These are phyloP conservation scores for Boletus edulis DNA, from an alignment of 768 basidiomycete species.

Conservation along the genomic window DNA sequence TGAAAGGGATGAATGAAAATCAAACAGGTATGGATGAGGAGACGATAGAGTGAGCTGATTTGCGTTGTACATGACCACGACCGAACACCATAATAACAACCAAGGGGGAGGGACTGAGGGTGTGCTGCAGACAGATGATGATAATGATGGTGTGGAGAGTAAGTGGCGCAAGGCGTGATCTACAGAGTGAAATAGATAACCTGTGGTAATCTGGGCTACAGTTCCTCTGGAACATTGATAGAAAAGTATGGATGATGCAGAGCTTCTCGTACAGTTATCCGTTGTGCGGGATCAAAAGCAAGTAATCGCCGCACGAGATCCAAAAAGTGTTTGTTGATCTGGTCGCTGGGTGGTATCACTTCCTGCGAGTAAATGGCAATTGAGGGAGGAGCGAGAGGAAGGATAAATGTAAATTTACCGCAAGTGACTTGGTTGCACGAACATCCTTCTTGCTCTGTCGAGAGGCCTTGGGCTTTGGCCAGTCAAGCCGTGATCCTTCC, in stretches of 20 bases:
- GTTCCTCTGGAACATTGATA: slow-evolving; percentile 62
- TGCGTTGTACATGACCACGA: slow-evolving; percentile 39
- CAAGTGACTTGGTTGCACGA: slow-evolving; percentile 72
- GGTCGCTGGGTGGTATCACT: slow-evolving; percentile 77
- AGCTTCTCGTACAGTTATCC: slow-evolving; percentile 86
- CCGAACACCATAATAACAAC: slow-evolving; percentile 37
- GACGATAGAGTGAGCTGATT: slow-evolving; percentile 28
- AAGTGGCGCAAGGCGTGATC: slow-evolving; percentile 27
- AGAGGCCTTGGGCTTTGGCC: slow-evolving; percentile 85
- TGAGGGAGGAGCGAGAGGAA: neutral
- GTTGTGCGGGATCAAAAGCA: slow-evolving; percentile 84
- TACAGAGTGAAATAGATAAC: slow-evolving; percentile 36
- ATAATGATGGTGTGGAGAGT: slow-evolving; percentile 19
- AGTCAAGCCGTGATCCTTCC: slow-evolving; percentile 80
- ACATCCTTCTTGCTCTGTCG: slow-evolving; percentile 95
- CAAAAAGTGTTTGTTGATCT: slow-evolving; percentile 75
- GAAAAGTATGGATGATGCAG: slow-evolving; percentile 86
- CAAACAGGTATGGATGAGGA: slow-evolving; percentile 27
- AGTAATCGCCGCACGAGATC: slow-evolving; percentile 86
- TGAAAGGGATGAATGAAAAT: slow-evolving; percentile 21
- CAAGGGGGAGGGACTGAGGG: slow-evolving; percentile 21
- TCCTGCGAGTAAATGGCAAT: slow-evolving; percentile 47
- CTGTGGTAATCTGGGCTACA: slow-evolving; percentile 43
- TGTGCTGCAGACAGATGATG: slow-evolving; percentile 24
- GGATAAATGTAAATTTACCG: slow-evolving; percentile 46